Conservation (phyloP, 1,284 basidiomycete genomes). For the Schizophyllum amplum region DNA sequence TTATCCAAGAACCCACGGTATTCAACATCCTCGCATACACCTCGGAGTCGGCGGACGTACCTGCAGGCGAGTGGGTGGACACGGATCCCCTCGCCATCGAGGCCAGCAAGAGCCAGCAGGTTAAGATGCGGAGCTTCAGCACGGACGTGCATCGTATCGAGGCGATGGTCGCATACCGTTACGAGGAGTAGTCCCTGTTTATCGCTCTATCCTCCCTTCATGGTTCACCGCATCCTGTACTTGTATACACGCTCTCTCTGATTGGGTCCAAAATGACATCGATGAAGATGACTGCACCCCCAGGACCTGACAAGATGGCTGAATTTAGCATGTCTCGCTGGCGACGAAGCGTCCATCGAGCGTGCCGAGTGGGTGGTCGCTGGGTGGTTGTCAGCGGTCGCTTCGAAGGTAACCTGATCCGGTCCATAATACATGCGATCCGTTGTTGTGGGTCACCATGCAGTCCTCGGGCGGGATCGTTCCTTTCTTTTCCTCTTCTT, state of each 20-base stretch:
- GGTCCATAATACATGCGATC: neutral
- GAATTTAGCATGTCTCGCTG: neutral
- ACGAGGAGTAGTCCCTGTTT: constrained; percentile 46
- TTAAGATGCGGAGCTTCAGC: constrained; percentile 85
- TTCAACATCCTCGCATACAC: constrained; percentile 98
- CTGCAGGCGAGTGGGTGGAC: constrained; percentile 89
- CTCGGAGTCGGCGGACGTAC: constrained; percentile 78
- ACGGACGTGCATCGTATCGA: constrained; percentile 89
- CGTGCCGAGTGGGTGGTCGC: too few relatives aligned
- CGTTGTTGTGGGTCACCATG: neutral
- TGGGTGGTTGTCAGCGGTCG: too few relatives aligned
- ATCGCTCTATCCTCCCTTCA: neutral
- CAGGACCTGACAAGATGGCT: neutral
- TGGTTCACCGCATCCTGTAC: neutral
- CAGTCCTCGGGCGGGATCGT: neutral
- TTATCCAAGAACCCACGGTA: constrained; percentile 89
- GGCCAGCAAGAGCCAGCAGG: constrained; percentile 93
- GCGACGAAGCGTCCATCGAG: neutral
- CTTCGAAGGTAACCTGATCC: too few relatives aligned
- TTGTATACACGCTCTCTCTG: neutral
- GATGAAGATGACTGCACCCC: neutral
- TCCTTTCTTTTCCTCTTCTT: constrained; percentile 11
- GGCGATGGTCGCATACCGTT: constrained; percentile 82
- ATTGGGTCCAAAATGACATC: neutral
- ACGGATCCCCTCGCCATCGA: constrained; percentile 94